Percentiles rank a stretch among this genome's conserved stretches.
phyloP scores from a whole-genome alignment of 768 basidiomycete species.

The Gymnopilus dilepis region DNA sequence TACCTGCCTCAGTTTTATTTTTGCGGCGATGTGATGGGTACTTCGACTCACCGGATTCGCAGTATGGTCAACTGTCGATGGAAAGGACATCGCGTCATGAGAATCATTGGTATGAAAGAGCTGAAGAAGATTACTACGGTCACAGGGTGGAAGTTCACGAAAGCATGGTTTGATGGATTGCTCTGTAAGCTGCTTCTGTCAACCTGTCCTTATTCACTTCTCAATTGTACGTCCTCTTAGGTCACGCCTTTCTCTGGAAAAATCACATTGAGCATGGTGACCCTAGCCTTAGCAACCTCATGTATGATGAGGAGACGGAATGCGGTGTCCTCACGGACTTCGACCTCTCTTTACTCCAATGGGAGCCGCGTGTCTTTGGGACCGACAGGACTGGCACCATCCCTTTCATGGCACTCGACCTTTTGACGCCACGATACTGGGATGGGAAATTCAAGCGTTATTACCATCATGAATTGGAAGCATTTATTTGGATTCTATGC shows the following conservation, averaged over 20 bases:
- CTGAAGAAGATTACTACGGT: constrained; percentile 6
- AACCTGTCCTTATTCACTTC: no score
- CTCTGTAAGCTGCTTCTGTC: constrained; percentile 13
- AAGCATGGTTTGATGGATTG: constrained; percentile 16
- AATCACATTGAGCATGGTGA: constrained; percentile 33
- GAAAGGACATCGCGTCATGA: constrained; percentile 12
- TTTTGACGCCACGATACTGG: constrained; percentile 22
- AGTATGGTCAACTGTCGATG: constrained; percentile 5
- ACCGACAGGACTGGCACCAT: constrained; percentile 21
- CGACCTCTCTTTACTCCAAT: constrained; percentile 28
- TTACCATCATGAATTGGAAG: constrained; percentile 39
- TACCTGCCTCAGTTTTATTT: constrained; percentile 14
- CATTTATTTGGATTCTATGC: constrained; percentile 35
- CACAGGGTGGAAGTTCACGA: constrained; percentile 2
- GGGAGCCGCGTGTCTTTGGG: constrained; percentile 12
- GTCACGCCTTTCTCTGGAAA: constrained; percentile 13
- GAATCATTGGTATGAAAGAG: constrained; percentile 9
- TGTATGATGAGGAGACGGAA: constrained; percentile 25
- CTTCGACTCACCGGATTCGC: constrained; percentile 11
- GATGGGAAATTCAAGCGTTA: constrained; percentile 22
- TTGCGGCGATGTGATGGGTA: constrained; percentile 4
- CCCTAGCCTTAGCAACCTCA: constrained; percentile 37
- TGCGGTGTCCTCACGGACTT: constrained; percentile 35
- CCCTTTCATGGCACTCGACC: constrained; percentile 39
- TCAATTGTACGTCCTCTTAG: no score